Conservation (phyloP, 352 stramenopile species). For the Globisporangium irregulare region DNA sequence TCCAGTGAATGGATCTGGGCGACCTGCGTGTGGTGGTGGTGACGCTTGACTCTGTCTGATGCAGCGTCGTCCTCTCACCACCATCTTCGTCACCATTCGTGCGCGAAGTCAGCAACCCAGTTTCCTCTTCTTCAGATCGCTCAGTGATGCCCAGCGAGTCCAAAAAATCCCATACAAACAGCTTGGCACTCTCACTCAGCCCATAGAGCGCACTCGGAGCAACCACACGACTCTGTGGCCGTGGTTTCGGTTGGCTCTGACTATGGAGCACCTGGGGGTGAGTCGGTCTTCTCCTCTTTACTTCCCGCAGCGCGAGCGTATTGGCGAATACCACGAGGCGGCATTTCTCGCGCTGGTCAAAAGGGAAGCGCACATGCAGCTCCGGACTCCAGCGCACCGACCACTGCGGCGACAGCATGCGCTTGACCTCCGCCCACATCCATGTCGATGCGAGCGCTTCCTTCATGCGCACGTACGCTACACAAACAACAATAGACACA, state of each 20-base stretch:
- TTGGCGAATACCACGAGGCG: constrained; percentile 57
- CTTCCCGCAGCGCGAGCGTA: constrained; percentile 24
- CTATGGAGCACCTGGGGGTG: background rate
- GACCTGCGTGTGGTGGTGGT: background rate
- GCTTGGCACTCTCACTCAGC: background rate
- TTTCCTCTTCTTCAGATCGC: background rate
- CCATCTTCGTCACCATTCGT: background rate
- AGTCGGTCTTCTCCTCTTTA: background rate
- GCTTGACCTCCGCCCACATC: constrained; percentile 35
- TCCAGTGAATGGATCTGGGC: constrained; percentile 28
- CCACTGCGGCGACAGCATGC: constrained; percentile 53
- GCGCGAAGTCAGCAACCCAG: background rate
- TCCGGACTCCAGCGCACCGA: constrained; percentile 53
- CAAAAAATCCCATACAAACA: background rate
- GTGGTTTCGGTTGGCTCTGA: background rate
- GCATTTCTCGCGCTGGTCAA: constrained; percentile 52
- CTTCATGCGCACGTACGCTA: constrained; percentile 28
- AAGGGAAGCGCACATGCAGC: constrained; percentile 51
- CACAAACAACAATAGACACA: background rate
- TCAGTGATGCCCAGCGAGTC: background rate
- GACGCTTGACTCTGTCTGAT: background rate
- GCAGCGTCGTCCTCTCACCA: background rate
- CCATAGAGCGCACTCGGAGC: background rate
- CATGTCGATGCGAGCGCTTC: constrained; percentile 25
- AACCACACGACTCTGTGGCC: background rate